Conservation (phyloP, 1,284 basidiomycete genomes). For the Ceratorhiza oryzae-sativae region DNA sequence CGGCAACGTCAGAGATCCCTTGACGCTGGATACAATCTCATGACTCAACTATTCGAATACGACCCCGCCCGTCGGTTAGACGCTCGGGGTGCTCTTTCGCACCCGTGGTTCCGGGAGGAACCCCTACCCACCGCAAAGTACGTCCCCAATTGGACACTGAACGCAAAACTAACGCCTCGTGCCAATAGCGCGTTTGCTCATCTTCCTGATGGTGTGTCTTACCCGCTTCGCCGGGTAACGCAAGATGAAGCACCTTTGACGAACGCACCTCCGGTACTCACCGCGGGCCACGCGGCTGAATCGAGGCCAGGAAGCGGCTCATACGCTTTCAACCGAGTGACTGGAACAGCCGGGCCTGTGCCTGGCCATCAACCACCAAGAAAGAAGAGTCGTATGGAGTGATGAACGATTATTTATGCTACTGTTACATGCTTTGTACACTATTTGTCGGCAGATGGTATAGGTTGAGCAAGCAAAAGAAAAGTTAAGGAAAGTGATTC, state of each 20-base stretch:
- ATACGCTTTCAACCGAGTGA: slow-evolving; percentile 36
- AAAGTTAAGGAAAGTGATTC: slow-evolving; percentile 1
- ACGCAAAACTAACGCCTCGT: neutral
- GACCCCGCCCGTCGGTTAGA: slow-evolving; percentile 89
- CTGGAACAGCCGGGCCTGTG: slow-evolving; percentile 35
- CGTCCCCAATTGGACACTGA: slow-evolving; percentile 47
- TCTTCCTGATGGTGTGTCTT: slow-evolving; percentile 40
- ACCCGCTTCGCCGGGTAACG: slow-evolving; percentile 42
- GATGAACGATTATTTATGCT: neutral
- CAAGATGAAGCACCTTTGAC: slow-evolving; percentile 43
- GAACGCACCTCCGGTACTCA: slow-evolving; percentile 36
- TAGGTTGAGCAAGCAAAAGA: neutral
- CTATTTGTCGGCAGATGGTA: neutral
- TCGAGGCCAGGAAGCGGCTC: slow-evolving; percentile 35
- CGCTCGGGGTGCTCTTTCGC: slow-evolving; percentile 79
- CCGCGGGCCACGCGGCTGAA: slow-evolving; percentile 38
- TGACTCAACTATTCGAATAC: slow-evolving; percentile 85
- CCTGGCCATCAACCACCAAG: slow-evolving; percentile 35
- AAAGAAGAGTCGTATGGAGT: slow-evolving; percentile 39
- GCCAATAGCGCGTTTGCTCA: slow-evolving; percentile 40
- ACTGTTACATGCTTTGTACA: slow-evolving; percentile 11
- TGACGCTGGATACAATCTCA: slow-evolving; percentile 77
- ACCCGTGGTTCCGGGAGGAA: slow-evolving; percentile 83
- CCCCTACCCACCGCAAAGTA: slow-evolving; percentile 77
- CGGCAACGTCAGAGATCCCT: slow-evolving; percentile 62